Evolutionary conservation across 768 basidiomycete species (phyloP).

Genomic region (Lactifluus subvellereus): DNA sequence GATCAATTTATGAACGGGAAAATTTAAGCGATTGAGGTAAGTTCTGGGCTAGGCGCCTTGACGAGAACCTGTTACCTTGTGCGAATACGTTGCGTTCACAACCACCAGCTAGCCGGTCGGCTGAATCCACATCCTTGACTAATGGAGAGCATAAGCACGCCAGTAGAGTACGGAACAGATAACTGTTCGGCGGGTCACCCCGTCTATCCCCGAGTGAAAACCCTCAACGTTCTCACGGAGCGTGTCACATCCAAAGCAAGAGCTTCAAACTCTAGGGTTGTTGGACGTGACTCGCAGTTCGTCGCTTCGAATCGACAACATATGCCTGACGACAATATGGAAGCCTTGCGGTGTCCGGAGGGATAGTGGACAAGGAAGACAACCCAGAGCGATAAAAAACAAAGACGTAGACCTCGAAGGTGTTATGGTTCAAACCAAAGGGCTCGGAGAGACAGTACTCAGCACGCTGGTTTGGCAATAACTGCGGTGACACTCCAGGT

Average conservation of each 20-base stretch:
- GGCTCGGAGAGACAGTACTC: too few species aligned
- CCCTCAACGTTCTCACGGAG: too few species aligned
- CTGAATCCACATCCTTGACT: not conserved
- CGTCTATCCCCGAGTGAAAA: too few species aligned
- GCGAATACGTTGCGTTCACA: not conserved
- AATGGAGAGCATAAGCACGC: constrained; percentile 8
- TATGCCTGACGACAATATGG: not conserved
- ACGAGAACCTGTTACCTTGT: not conserved
- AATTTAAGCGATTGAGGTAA: constrained; percentile 68
- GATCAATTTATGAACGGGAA: constrained; percentile 92
- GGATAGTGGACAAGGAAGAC: not conserved
- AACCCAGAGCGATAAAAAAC: not conserved
- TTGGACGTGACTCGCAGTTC: too few species aligned
- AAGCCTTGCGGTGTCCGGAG: not conserved
- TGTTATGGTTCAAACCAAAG: not conserved
- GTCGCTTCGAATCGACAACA: not conserved
- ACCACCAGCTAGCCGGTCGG: not conserved
- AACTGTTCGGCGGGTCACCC: too few species aligned
- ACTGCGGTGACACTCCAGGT: too few species aligned
- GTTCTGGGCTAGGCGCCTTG: constrained; percentile 23
- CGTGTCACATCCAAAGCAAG: too few species aligned
- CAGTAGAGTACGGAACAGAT: too few species aligned
- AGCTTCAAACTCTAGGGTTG: too few species aligned
- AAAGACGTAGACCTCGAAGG: not conserved
- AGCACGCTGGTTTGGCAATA: too few species aligned